phyloP scores from a whole-genome alignment of 768 basidiomycete species.

The Mycena epipterygia region DNA sequence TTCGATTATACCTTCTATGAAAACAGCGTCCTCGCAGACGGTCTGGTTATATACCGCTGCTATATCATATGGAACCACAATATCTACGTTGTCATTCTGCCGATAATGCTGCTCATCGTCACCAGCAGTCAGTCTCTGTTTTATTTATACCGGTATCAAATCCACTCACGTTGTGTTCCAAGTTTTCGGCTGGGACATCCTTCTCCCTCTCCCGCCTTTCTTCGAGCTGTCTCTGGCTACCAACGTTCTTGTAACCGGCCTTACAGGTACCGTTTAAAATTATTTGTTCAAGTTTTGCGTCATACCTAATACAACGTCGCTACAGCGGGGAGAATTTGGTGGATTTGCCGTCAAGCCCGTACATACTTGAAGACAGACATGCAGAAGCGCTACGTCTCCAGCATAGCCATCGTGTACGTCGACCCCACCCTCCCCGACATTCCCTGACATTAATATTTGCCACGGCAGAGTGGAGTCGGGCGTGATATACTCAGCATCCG shows the following conservation, averaged over 20 bases:
- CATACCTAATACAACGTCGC: no score
- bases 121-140: conserved; percentile 41
- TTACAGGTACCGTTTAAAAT: conserved; percentile 41
- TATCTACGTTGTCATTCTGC: conserved; percentile 44
- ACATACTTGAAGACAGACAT: conserved; percentile 41
- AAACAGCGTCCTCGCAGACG: conserved; percentile 45
- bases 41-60: conserved; percentile 50
- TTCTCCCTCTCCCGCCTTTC: conserved; percentile 44
- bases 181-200: conserved; percentile 43
- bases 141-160: background rate
- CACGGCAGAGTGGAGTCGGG: conserved; percentile 50
- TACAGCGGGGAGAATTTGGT: conserved; percentile 48
- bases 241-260: conserved; percentile 44
- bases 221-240: conserved; percentile 46
- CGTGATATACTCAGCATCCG: conserved; percentile 46
- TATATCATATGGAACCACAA: conserved; percentile 48
- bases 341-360: conserved; percentile 44
- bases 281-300: background rate
- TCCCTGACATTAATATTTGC: background rate
- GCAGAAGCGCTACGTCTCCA: conserved; percentile 41
- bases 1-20: background rate
- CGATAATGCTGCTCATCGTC: conserved; percentile 42
- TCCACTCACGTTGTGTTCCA: background rate
- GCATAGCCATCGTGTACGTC: conserved; percentile 47
- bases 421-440: background rate